Base-by-base conservation (phyloP, 2,329 filamentous ascomycete genomes). In the Aspergillus fumigatiaffinis region DNA sequence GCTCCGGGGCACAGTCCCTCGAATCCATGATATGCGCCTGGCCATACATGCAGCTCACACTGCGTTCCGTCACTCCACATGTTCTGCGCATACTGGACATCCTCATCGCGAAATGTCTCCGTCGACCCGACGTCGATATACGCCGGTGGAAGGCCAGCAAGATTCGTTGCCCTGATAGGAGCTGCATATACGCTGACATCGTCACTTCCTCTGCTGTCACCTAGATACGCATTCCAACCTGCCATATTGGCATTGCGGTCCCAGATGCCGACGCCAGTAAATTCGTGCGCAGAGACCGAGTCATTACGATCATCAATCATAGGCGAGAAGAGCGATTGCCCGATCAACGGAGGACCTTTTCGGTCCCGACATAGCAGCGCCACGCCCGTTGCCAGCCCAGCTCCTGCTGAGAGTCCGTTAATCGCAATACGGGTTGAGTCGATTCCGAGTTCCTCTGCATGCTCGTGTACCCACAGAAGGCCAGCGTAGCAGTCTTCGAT, bases 361-460 rank as follows among this genome's bases (percentile, higher is more conserved):
- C 63, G 63, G 60, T 78, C 75, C n/a, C 73, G 67, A 3, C 66
- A 67, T 75, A 84, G 79, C 26, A 86, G 69, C 1, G 80, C 77
- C 60, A 82, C 74, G 3, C 78, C 80, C 1, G 82, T 81, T 0
- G 83, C 83, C 17, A 87, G 70, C 53, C 83, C 82, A 2, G 82
- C 84, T 2, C 83, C 84, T 1, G 82, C 83, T 23, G 80, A 84
- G 54, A 82, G 80, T 3, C 84, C 84, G 54, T 78, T 78, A 20
- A 85, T 72, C 12, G 84, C 77, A 29, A 86, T 77, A 38, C 78
- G 80, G 0, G 77, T 74, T 3, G 75, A 70, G 50, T 77, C 71
- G 52, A 83, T 77, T 8, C 78, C 78, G 1, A 77, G 61, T 26
- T 68, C 55, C 2, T 59, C 44, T 5, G 71, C 63, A 52, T 76